A percentile compares a stretch with the other conserved stretches of the same genome.
These are phyloP conservation scores for Dactylonectria estremocensis DNA, from an alignment of 2,329 filamentous ascomycete species.

Conservation along the genomic window DNA sequence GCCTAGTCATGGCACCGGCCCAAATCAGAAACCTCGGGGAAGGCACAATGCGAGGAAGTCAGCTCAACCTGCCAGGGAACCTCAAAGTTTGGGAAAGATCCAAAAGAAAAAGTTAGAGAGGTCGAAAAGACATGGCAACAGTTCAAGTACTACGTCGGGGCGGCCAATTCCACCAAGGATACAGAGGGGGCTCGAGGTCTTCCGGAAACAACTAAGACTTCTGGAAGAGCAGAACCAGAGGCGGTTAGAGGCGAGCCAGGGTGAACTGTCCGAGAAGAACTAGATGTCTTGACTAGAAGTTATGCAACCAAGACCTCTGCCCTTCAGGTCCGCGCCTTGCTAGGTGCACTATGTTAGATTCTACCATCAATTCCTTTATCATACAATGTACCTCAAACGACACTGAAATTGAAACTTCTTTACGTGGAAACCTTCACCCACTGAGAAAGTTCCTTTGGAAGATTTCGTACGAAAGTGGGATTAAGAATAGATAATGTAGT, in stretches of 20 bases:
- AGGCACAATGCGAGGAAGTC: neutral
- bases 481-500: too few relatives aligned
- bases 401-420: slow-evolving; percentile 1
- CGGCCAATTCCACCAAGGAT: neutral
- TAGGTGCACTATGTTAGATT: neutral
- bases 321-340: neutral
- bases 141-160: neutral
- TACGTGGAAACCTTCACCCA: neutral
- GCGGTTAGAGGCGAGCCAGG: neutral
- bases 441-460: neutral
- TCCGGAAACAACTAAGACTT: neutral
- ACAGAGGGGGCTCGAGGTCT: neutral
- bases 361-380: neutral
- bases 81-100: neutral
- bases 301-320: neutral
- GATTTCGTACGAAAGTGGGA: neutral
- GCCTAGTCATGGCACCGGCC: neutral
- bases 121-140: neutral
- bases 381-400: neutral
- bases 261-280: neutral
- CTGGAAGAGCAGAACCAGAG: neutral
- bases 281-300: neutral
- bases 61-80: neutral
- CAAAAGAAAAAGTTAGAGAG: neutral
- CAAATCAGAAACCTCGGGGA: neutral